These are phyloP conservation scores for Cynara cardunculus DNA, from an alignment of 129 eudicot species.

Conservation along the genomic window DNA sequence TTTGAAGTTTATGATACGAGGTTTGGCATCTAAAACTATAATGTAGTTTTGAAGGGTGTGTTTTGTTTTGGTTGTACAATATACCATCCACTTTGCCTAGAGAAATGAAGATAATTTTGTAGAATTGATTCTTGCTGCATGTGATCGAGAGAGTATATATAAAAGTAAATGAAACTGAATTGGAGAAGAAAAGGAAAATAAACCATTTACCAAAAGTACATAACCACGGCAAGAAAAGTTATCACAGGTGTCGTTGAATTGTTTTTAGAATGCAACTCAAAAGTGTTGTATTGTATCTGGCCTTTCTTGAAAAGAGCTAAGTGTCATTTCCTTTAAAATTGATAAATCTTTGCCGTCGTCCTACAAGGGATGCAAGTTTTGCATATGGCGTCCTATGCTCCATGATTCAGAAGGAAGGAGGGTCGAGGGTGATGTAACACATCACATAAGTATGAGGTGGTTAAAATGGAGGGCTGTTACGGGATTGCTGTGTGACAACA, in stretches of 20 bases:
- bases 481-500: neutral
- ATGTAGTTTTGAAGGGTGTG: neutral
- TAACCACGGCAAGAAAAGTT: neutral
- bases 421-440: neutral
- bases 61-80: neutral
- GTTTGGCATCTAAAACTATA: neutral
- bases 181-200: slow-evolving; percentile 6
- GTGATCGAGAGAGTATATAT: neutral
- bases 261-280: neutral
- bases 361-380: neutral
- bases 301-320: neutral
- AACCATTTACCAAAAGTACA: neutral
- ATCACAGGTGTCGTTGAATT: neutral
- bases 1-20: neutral
- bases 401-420: neutral
- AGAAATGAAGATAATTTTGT: neutral
- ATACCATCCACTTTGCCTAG: neutral
- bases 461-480: neutral
- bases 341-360: neutral
- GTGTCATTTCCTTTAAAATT: neutral
- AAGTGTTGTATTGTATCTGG: neutral
- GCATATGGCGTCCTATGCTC: neutral
- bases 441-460: neutral
- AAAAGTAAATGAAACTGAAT: neutral
- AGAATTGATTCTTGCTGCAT: neutral